Base-by-base conservation (phyloP, 1,284 basidiomycete genomes). In the Retiboletus flavoniger region DNA sequence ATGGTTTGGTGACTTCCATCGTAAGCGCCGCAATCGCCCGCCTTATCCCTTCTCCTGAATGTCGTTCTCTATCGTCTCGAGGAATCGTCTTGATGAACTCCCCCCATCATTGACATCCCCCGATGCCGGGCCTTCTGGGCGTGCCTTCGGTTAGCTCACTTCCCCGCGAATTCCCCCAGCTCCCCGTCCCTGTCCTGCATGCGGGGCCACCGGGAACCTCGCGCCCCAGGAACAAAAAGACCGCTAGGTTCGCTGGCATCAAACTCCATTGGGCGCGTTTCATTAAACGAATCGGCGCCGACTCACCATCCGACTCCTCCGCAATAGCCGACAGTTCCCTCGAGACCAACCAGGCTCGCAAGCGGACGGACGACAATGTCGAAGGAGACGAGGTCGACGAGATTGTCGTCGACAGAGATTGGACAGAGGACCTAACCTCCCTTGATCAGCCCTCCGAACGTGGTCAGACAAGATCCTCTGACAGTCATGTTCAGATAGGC, bases 351-450 rank as follows among this genome's bases (percentile, higher is more conserved):
- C 72, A 65, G 21, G 62, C 56, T 14, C 65, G 26, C 24, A 67
- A 55, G 42, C 56, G 65, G 50, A 62, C 55, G 21, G 59, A 59
- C 3, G 71, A 65, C 26, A 69, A 63, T 29, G 63, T 65, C 29
- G 72, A 63, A 55, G 70, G 58, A 11, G 71, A 67, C 29, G 68
- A 75, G 47, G 81, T 89, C 2, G 79, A 90, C 66, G 79, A 85
- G 70, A 80, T 88, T 16, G 80, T 89, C n/a, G 85, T 89, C 16
- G 87, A 89, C 68, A 78, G 85, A 44, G 71, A 76, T 35, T 89
- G 85, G 86, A 73, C 76, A 5, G 80, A 83, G 56, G 80, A 83
- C 55, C 71, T 79, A 53, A 78, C 76, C 52, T 79, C 76, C 28
- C 69, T 75, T 24, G 72, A 76, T 31, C 75, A 78, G 51, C 81